Base-by-base conservation (phyloP, 2,329 filamentous ascomycete genomes). In the Plenodomus biglobosus region DNA sequence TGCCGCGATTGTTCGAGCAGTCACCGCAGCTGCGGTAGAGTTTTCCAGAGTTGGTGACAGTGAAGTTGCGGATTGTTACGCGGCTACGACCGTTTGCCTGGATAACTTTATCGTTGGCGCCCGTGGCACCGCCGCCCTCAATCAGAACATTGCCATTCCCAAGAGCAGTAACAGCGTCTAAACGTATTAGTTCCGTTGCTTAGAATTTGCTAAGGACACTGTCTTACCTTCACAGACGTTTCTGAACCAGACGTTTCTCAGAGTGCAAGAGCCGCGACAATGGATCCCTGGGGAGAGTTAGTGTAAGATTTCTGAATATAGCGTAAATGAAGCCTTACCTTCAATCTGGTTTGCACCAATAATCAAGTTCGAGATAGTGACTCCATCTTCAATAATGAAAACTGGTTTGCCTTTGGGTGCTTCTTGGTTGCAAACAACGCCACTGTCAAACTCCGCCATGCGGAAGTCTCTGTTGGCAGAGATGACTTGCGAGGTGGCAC, bases 291-390 rank as follows among this genome's bases (percentile, higher is more conserved):
- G 34, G 18, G n/a, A 17, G 5, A 2, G 5, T 10, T 6, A 41
- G n/a, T 2, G 16, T 34, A 13, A 20, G 11, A 30, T n/a, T n/a
- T n/a, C n/a, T n/a, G 34, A 10, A 19, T 37, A 16, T 36, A 38
- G 3, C 72, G 56, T 66, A 78, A 80, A 67, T 80, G 77, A 30
- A 80, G n/a, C n/a, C n/a, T n/a, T 73, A 42, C 77, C 78, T 70
- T 69, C 79, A 27, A 75, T 71, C 52, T 80, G 71, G 48, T 76
- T 73, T 16, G 71, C 67, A 4, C 79, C 78, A 42, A 81, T 80
- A 60, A 81, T 80, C 61, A 78, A 78, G 58, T 81, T 81, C 53
- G 73, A 75, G 22, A 81, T 67, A 19, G 73, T 75, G 8, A 76
- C 79, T 13, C 78, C 78, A 24, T 73, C 64, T 54, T 76, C 65